These are phyloP conservation scores for Pseudotsuga menziesii DNA, from an alignment of 75 land plant genomes.

Conservation along the genomic window DNA sequence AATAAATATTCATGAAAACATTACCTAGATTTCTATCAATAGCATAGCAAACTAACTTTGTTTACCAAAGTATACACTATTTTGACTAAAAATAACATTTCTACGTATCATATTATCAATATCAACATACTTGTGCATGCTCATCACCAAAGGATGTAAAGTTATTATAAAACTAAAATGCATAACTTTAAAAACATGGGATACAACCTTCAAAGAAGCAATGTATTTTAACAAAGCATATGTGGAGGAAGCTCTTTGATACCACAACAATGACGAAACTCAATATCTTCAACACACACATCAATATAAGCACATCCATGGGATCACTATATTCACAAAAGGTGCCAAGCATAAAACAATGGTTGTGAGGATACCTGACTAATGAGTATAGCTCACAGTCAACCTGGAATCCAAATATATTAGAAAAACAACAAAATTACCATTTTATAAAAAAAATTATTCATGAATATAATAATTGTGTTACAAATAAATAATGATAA, in stretches of 20 bases:
- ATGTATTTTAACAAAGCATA: slow-evolving; percentile 39
- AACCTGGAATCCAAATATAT: slow-evolving; percentile 23
- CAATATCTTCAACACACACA: slow-evolving; percentile 62
- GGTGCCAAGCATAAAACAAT: slow-evolving; percentile 69
- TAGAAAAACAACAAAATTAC: not conserved
- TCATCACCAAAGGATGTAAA: not conserved
- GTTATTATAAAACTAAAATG: not conserved
- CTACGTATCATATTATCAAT: not conserved
- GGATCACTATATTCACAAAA: slow-evolving; percentile 74
- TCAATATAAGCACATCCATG: slow-evolving; percentile 55
- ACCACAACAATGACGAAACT: slow-evolving; percentile 37
- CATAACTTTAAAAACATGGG: slow-evolving; percentile 8
- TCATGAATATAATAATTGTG: too few species aligned
- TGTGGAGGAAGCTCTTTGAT: slow-evolving; percentile 60
- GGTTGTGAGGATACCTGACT: slow-evolving; percentile 72
- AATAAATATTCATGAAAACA: slow-evolving; percentile 1
- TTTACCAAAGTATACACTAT: not conserved
- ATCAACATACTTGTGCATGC: not conserved
- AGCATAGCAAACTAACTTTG: not conserved
- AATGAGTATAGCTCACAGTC: slow-evolving; percentile 63
- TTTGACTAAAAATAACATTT: not conserved
- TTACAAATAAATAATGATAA: not conserved
- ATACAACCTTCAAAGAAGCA: slow-evolving; percentile 70
- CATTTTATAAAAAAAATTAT: not conserved
- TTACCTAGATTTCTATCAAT: not conserved